Evolutionary conservation across 1,284 basidiomycete genomes (phyloP).

Genomic region (Bondarzewia mesenterica): DNA sequence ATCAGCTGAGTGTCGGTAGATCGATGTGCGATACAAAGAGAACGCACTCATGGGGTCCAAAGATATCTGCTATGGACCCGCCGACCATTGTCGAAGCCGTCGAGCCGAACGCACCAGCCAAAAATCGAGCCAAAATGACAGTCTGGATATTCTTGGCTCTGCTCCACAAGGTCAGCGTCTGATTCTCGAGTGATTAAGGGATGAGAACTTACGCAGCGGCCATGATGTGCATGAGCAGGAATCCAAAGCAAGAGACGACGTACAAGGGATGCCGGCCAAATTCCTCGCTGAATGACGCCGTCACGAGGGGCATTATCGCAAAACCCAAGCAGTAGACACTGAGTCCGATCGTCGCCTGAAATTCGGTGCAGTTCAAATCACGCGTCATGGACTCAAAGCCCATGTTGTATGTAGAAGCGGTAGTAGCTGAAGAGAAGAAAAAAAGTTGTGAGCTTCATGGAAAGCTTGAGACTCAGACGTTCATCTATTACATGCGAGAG

Average conservation of each 20-base stretch:
- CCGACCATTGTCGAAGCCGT: slow-evolving; percentile 73
- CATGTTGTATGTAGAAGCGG: slow-evolving; percentile 47
- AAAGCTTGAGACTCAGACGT: too few relatives aligned
- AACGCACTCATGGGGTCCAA: slow-evolving; percentile 45
- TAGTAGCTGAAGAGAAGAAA: slow-evolving; percentile 32
- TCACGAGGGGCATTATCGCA: slow-evolving; percentile 59
- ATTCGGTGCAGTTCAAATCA: slow-evolving; percentile 52
- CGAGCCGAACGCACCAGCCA: slow-evolving; percentile 63
- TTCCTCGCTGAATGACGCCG: slow-evolving; percentile 73
- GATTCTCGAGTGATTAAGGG: background rate
- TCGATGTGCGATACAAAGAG: background rate
- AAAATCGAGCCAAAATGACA: slow-evolving; percentile 57
- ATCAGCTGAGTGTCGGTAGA: too few relatives aligned
- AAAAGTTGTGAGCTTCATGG: background rate
- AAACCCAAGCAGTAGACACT: slow-evolving; percentile 64
- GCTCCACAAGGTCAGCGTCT: background rate
- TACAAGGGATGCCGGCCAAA: slow-evolving; percentile 69
- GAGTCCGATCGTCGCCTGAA: slow-evolving; percentile 54
- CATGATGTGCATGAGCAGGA: slow-evolving; percentile 54
- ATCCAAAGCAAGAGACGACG: slow-evolving; percentile 45
- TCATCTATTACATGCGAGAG: slow-evolving; percentile 3
- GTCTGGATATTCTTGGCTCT: slow-evolving; percentile 64
- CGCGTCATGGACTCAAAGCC: slow-evolving; percentile 54
- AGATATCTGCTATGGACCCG: slow-evolving; percentile 71
- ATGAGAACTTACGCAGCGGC: slow-evolving; percentile 32